Conservation (phyloP, 345 rosid genomes). For the Arabidopsis suecica region DNA sequence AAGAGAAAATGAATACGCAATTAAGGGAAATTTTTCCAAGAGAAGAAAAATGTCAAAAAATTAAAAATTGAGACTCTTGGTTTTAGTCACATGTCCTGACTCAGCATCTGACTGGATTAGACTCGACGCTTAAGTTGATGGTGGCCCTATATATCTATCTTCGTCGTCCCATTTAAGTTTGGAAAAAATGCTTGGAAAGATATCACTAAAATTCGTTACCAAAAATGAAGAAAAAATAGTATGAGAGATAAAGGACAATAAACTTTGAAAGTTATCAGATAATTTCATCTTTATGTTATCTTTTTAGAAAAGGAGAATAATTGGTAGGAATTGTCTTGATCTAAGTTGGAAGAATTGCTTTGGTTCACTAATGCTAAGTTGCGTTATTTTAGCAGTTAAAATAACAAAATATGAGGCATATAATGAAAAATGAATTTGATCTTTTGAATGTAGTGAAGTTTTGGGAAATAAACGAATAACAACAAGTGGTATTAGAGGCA, state of each 20-base stretch:
- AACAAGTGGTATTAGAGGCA: not conserved
- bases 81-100: slow-evolving; percentile 42
- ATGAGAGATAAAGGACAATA: slow-evolving; percentile 18
- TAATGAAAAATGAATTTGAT: not conserved
- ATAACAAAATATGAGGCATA: not conserved
- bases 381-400: not conserved
- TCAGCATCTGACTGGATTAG: slow-evolving; percentile 48
- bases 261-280: not conserved
- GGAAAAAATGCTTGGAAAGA: slow-evolving; percentile 18
- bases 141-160: slow-evolving; percentile 28
- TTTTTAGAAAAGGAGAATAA: not conserved
- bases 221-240: not conserved
- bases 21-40: slow-evolving; percentile 19
- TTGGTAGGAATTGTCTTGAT: slow-evolving; percentile 7
- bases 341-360: not conserved
- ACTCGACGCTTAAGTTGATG: slow-evolving; percentile 42
- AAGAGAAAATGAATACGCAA: slow-evolving; percentile 17
- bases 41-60: slow-evolving; percentile 26
- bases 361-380: slow-evolving; percentile 3
- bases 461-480: not conserved
- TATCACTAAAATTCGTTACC: slow-evolving; percentile 21
- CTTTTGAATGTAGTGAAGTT: too few species aligned
- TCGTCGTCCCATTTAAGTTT: slow-evolving; percentile 13
- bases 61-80: slow-evolving; percentile 12
- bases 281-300: not conserved